Base-by-base conservation (phyloP, 2,329 filamentous ascomycete genomes). In the Trichoderma koningii region DNA sequence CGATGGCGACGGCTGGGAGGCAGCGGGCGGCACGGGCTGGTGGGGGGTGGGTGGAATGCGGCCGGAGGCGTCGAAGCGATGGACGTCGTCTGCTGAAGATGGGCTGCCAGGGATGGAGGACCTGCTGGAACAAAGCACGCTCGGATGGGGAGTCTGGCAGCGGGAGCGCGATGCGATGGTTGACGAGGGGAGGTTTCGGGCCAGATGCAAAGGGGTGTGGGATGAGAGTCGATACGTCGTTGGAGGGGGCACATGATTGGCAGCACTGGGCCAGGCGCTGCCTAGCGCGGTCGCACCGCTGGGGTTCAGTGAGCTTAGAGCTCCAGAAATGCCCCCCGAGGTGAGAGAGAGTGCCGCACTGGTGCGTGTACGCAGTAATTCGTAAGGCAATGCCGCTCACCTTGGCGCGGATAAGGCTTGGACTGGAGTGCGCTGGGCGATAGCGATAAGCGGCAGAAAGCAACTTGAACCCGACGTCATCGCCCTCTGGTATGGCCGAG, bases 181-280 rank as follows among this genome's bases (percentile, higher is more conserved):
- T 68, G 72, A 69, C 69, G 68, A 41, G 69, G 70, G 68, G 69
- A 68, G 67, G 68, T 72, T 30, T 68, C 66, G 66, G 63, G 68
- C 34, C 34, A 30, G 44, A 61, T 53, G 21, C 63, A 61, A 30
- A 67, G 64, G 65, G 66, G 68, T 66, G 67, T 68, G 67, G 67
- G 68, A 69, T 63, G 64, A 61, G 60, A 66, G 63, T 69, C 57
- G 67, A 68, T 68, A 66, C 66, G 68, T 68, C 44, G 50, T 62
- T 63, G 66, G 66, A 67, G 68, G 55, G 69, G 70, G 68, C 71
- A 75, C 72, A 73, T 75, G 72, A 76, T 76, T 76, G 74, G 75
- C 68, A 68, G 61, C 41, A 48, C 51, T 63, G 45, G 65, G 66
- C 68, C 63, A 55, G 68, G 68, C 70, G 59, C 57, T 66, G 66